Evolutionary conservation across 2,329 filamentous ascomycete genomes (phyloP).

Genomic region (Penicillium polonicum): DNA sequence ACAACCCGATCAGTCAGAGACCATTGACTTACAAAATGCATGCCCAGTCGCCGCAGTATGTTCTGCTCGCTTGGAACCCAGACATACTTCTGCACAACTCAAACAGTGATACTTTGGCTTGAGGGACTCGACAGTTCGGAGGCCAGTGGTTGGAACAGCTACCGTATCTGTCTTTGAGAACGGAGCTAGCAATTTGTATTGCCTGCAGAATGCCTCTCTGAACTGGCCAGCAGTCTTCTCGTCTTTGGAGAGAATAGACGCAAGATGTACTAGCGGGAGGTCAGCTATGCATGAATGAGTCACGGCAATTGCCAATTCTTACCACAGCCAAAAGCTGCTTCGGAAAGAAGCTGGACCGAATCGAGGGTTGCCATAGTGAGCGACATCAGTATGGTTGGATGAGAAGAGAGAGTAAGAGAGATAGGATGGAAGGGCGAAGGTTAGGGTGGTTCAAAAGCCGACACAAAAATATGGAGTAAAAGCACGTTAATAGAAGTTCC

Average conservation of each 20-base stretch:
- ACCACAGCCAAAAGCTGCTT: constrained; percentile 45
- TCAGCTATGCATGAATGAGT: constrained; percentile 17
- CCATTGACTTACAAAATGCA: constrained; percentile 39
- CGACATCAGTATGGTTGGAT: neutral
- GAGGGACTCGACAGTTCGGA: constrained; percentile 29
- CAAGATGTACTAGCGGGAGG: constrained; percentile 39
- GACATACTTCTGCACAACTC: constrained; percentile 35
- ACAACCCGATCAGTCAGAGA: neutral
- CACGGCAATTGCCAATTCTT: constrained; percentile 18
- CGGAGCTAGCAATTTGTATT: constrained; percentile 31
- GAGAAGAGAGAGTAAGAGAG: neutral
- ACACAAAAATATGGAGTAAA: neutral
- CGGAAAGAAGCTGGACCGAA: constrained; percentile 35
- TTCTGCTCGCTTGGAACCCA: constrained; percentile 32
- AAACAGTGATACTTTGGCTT: constrained; percentile 44
- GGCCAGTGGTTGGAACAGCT: constrained; percentile 20
- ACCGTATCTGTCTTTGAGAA: constrained; percentile 26
- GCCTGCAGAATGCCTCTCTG: constrained; percentile 35
- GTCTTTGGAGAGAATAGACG: constrained; percentile 31
- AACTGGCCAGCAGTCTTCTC: constrained; percentile 37
- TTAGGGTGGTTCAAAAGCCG: neutral
- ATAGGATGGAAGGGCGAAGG: constrained; percentile 1
- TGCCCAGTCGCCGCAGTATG: constrained; percentile 43
- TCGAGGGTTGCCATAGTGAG: constrained; percentile 36
- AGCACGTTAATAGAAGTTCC: constrained; percentile 6